Base-by-base conservation (phyloP, 345 rosid genomes). In the Firmiana major region DNA sequence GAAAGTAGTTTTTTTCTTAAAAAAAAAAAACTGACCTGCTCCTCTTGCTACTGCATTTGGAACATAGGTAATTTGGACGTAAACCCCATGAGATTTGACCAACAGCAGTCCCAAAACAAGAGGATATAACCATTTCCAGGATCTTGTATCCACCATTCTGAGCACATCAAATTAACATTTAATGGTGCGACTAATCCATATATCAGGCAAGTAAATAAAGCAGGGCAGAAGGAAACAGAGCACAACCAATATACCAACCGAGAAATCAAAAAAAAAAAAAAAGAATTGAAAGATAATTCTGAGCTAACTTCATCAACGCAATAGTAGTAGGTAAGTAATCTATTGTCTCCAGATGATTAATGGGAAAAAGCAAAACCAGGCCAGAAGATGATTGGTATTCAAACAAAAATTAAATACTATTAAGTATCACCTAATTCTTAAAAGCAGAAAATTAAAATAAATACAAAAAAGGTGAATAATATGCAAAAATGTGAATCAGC, bases 11-110 rank as follows among this genome's bases (percentile, higher is more conserved):
- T 12, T 26, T 26, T 59, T 11, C n/a, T 59, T 24, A 24, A 38
- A n/a, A n/a, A n/a, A n/a, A n/a, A n/a, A n/a, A n/a, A n/a, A n/a
- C n/a, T 40, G 11, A 95, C 99, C 99, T 46, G 96, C 99, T 80
- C 98, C 98, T 83, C 85, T 91, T 5, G 88, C 86, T 9, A 89
- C 92, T 22, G 94, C 99, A 81, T 78, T 90, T 42, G 71, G 72
- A 49, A 93, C 88, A 75, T 75, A 85, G 34, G 96, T 90, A 68
- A 92, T 95, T 65, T 71, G 80, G 7, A 88, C 93, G 70, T 79
- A 75, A 60, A 81, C 76, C 40, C 90, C 94, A 63, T 92, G 80
- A 36, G 87, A 74, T 75, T 68, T 85, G 74, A 84, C 74, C 74
- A 89, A 58, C 43, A 84, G 28, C 75, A 91, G 54, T 60, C 83